These are phyloP conservation scores for Hypoxylon fuscum DNA, from an alignment of 495 filamentous ascomycete species.

Conservation along the genomic window DNA sequence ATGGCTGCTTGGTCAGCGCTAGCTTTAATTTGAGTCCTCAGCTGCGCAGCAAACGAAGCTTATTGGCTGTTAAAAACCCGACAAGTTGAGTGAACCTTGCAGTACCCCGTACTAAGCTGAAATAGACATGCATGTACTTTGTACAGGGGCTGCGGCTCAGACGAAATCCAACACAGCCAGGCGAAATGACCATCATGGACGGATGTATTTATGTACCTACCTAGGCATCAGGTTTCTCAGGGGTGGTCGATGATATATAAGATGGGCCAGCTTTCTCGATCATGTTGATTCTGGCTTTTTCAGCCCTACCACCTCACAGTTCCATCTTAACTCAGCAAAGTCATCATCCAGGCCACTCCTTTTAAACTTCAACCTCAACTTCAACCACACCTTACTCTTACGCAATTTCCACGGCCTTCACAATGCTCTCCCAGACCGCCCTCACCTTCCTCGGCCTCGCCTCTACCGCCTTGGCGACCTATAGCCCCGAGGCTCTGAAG, in stretches of 20 bases:
- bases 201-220: background rate
- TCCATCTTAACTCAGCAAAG: background rate
- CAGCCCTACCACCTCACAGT: background rate
- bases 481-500: constrained; percentile 15
- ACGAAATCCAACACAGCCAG: background rate
- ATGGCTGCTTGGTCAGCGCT: background rate
- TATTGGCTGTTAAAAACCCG: no score
- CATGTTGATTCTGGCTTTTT: background rate
- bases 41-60: no score
- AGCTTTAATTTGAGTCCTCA: background rate
- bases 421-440: constrained; percentile 25
- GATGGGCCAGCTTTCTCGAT: background rate
- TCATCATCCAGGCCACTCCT: background rate
- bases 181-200: background rate
- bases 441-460: constrained; percentile 26
- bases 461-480: constrained; percentile 24
- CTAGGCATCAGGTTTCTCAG: background rate
- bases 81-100: background rate
- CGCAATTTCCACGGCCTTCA: background rate
- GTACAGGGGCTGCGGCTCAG: background rate
- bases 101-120: constrained; percentile 21
- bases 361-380: background rate
- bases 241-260: background rate
- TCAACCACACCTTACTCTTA: background rate
- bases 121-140: constrained; percentile 1